Percentiles rank a stretch among this genome's conserved stretches.
These are phyloP conservation scores for Trichoderma citrinoviride DNA, from an alignment of 2,329 filamentous ascomycete genomes.

Conservation along the genomic window DNA sequence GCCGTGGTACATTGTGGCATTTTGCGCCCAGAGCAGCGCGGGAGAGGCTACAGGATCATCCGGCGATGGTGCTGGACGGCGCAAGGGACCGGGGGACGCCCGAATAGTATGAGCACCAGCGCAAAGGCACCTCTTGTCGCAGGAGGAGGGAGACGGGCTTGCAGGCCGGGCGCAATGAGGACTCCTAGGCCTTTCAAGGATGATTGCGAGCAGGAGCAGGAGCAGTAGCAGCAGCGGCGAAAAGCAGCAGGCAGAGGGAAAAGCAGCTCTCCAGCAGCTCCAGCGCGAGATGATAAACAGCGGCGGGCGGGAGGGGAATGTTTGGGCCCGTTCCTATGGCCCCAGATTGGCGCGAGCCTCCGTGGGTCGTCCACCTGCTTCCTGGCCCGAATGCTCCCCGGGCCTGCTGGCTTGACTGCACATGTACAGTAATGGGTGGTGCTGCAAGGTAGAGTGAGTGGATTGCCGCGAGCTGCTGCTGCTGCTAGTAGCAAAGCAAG, in stretches of 20 bases:
- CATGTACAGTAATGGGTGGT: slow-evolving; percentile 20
- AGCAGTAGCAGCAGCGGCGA: background rate
- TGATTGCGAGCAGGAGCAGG: slow-evolving; percentile 5
- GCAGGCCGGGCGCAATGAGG: slow-evolving; percentile 22
- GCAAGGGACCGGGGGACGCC: slow-evolving; percentile 18
- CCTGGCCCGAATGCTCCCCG: slow-evolving; percentile 20
- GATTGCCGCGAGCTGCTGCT: slow-evolving; percentile 19
- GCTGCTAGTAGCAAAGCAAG: slow-evolving; percentile 16
- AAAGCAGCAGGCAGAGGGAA: background rate
- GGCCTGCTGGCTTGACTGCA: slow-evolving; percentile 19
- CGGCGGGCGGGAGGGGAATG: slow-evolving; percentile 22
- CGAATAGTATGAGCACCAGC: slow-evolving; percentile 12
- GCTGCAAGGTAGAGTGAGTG: slow-evolving; percentile 19
- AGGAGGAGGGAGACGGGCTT: slow-evolving; percentile 17
- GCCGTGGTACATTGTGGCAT: slow-evolving; percentile 34
- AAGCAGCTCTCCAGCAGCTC: background rate
- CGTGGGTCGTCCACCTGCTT: slow-evolving; percentile 23
- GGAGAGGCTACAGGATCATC: slow-evolving; percentile 22
- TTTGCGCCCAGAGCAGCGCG: slow-evolving; percentile 25
- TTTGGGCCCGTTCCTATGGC: slow-evolving; percentile 21
- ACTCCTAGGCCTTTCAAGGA: slow-evolving; percentile 11
- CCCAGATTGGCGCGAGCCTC: slow-evolving; percentile 22
- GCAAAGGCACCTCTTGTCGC: slow-evolving; percentile 16
- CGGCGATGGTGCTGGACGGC: slow-evolving; percentile 19
- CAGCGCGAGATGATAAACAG: slow-evolving; percentile 23